Conservation (phyloP, 2,329 filamentous ascomycete genomes). For the Cytospora chrysosperma region DNA sequence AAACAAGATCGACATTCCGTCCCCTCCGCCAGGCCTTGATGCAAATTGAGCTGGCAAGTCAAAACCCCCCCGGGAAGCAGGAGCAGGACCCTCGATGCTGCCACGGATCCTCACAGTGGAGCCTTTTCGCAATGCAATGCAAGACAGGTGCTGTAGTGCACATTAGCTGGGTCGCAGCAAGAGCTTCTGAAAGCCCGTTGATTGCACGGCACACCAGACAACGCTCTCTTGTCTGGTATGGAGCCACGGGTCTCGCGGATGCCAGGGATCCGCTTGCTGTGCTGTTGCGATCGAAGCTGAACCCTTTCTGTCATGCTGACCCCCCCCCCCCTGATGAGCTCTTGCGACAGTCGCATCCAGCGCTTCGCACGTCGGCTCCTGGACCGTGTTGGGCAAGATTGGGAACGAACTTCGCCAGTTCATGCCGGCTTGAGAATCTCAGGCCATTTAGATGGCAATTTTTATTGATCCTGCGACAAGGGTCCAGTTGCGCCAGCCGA, state of each 20-base stretch:
- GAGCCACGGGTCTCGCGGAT: conserved; percentile 23
- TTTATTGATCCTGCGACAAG: not conserved
- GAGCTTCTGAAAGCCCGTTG: conserved; percentile 9
- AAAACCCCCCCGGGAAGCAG: not conserved
- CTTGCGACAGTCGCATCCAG: conserved; percentile 22
- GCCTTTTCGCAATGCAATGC: conserved; percentile 21
- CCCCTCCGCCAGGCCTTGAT: not conserved
- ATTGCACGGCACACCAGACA: conserved; percentile 25
- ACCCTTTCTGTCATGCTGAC: conserved; percentile 17
- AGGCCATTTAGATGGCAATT: not conserved
- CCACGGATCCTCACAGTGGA: conserved; percentile 18
- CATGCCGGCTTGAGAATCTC: not conserved
- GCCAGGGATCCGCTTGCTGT: conserved; percentile 18
- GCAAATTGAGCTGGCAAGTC: not conserved
- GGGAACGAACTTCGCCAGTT: not conserved
- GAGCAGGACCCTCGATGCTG: conserved; percentile 4
- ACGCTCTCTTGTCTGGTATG: conserved; percentile 19
- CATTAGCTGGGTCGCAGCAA: conserved; percentile 19
- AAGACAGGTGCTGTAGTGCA: conserved; percentile 23
- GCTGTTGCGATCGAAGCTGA: conserved; percentile 15
- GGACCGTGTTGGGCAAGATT: not conserved
- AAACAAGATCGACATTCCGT: conserved; percentile 13
- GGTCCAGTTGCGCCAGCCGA: not conserved
- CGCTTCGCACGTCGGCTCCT: conserved; percentile 10
- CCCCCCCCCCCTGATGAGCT: conserved; percentile 9